Base-by-base conservation (phyloP, 106 monocot species). In the Vanilla planifolia region DNA sequence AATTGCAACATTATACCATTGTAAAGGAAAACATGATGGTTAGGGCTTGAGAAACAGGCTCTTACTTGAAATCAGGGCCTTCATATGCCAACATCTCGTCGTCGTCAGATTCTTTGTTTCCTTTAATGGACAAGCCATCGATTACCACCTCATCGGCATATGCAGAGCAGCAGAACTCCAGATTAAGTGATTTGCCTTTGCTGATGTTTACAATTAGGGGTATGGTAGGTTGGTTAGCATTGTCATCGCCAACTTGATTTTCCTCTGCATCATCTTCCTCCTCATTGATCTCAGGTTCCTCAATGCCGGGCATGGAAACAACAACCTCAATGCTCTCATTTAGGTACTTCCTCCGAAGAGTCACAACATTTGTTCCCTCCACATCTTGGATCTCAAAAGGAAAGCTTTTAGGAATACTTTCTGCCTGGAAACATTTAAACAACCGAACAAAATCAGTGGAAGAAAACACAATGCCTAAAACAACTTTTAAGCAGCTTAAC, bases 101-200 rank as follows among this genome's bases (percentile, higher is more conserved):
- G 8, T 56, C 33, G 3, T 56, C 56, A 15, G 56, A 56, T 1
- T 34, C 56, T 56, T 56, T 34, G 34, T 32, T 56, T 56, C 19
- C 2, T 2, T 26, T 32, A 56, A 56, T 32, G 10, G 26, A 56
- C 33, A 56, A 56, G 34, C 56, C 34, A 19, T 67, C 67, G 14
- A 67, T 57, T 13, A 57, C 67, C 22, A 67, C 25, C 42, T 45
- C 57, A 43, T 67, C 67, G 3, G 67, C 43, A 40, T 57, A 67
- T 23, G 67, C 67, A 44, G 57, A 43, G 57, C 67, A 67, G 3
- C 67, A 35, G n/a, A 67, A 22, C 53, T 67, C 67, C 56, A 67
- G 34, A 51, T 14, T 46, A 17, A 16, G 1, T 4, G 44, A 43
- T 22, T 41, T 42, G 6, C 44, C 45, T 40, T 67, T 67, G 32